phyloP scores from a whole-genome alignment of 2,329 filamentous ascomycete genomes.

The Venturia aucupariae region DNA sequence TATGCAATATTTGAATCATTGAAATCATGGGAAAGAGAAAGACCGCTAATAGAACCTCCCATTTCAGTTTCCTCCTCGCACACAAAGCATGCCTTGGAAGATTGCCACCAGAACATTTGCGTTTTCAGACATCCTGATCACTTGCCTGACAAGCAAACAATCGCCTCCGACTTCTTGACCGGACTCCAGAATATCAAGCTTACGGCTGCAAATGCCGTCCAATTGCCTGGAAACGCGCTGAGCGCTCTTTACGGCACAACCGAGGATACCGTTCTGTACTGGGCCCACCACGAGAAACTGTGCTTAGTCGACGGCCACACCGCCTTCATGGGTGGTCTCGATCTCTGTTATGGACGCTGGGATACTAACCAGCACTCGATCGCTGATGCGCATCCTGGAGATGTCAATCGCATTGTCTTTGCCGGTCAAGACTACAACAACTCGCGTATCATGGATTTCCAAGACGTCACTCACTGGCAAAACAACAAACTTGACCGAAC shows the following conservation, averaged over 20 bases:
- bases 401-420: conserved; percentile 68
- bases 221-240: conserved; percentile 62
- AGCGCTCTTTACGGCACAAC: conserved; percentile 74
- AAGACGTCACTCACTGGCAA: conserved; percentile 65
- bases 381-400: conserved; percentile 69
- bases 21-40: conserved; percentile 35
- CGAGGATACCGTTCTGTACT: conserved; percentile 76
- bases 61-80: conserved; percentile 55
- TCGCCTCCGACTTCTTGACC: conserved; percentile 47
- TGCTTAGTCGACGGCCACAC: conserved; percentile 68
- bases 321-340: conserved; percentile 86
- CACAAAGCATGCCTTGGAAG: conserved; percentile 71
- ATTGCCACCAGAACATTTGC: conserved; percentile 70
- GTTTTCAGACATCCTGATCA: conserved; percentile 92
- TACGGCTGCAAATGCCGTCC: conserved; percentile 47
- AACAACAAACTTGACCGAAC: conserved; percentile 80
- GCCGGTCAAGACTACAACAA: conserved; percentile 94
- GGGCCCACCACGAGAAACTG: conserved; percentile 91
- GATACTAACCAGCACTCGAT: conserved; percentile 81
- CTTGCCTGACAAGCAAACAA: conserved; percentile 59
- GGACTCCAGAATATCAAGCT: conserved; percentile 48
- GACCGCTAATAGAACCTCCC: conserved; percentile 35
- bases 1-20: conserved; percentile 36
- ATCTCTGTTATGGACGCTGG: conserved; percentile 80
- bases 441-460: conserved; percentile 71